Percentiles rank a stretch among this genome's conserved stretches.
These are phyloP conservation scores for Fusarium poae DNA, from an alignment of 2,329 filamentous ascomycete genomes.

Conservation along the genomic window DNA sequence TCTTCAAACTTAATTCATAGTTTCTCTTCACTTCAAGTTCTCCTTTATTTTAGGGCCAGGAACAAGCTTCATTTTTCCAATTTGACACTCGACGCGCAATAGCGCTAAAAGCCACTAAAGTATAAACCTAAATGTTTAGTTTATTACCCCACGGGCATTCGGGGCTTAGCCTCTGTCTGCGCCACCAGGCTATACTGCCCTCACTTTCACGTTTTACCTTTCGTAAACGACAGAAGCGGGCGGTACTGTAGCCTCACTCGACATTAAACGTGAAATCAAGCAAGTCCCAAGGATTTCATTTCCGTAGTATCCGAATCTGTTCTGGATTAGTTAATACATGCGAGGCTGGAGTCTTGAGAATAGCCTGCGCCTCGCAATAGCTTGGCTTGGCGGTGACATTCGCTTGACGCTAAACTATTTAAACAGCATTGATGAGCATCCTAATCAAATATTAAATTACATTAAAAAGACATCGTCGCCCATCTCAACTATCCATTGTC, in stretches of 20 bases:
- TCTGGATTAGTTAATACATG: too few species aligned
- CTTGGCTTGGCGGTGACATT: constrained; percentile 33
- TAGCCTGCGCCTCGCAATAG: background rate
- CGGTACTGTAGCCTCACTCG: background rate
- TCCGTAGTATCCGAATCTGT: too few species aligned
- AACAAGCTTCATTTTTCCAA: background rate
- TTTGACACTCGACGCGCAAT: too few species aligned
- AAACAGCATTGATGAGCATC: background rate
- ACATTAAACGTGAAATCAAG: too few species aligned
- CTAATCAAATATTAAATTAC: constrained; percentile 11
- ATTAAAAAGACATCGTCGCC: background rate
- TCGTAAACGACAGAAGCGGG: rapidly evolving
- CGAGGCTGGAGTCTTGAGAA: background rate
- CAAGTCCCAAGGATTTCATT: too few species aligned
- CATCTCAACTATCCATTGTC: background rate
- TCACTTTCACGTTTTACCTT: background rate
- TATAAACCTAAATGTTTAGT: constrained; percentile 1
- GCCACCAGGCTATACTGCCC: background rate
- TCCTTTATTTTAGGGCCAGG: background rate
- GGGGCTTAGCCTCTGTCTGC: background rate
- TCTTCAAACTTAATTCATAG: too few species aligned
- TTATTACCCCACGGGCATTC: background rate
- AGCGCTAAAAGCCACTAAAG: background rate
- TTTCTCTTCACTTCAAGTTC: too few species aligned
- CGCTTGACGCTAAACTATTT: background rate